A percentile compares a stretch with the other conserved stretches of the same genome.
These are phyloP conservation scores for Styphnolobium japonicum DNA, from an alignment of 306 rosid genomes.

Conservation along the genomic window DNA sequence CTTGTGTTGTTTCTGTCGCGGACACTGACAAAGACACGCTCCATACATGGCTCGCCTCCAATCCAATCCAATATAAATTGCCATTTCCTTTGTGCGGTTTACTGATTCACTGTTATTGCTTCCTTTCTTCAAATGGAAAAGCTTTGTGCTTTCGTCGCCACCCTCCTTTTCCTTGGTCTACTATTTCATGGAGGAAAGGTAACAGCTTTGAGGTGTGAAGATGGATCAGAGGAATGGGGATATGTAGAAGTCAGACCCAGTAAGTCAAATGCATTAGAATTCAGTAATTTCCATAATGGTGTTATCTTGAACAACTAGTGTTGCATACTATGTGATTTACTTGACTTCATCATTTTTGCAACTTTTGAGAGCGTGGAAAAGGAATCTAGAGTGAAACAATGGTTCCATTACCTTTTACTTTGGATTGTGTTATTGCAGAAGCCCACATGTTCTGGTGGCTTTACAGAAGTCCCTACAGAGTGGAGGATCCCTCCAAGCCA, in stretches of 20 bases:
- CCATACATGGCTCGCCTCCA: neutral
- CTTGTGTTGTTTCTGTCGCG: neutral
- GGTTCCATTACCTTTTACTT: neutral
- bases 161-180: conserved; percentile 33
- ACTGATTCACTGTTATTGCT: neutral
- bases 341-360: too few species aligned
- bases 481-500: conserved; percentile 70
- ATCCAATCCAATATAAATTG: neutral
- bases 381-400: neutral
- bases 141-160: neutral
- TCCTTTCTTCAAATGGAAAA: conserved; percentile 43
- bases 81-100: neutral
- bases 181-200: conserved; percentile 30
- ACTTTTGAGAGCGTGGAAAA: neutral
- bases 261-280: conserved; percentile 36
- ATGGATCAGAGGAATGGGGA: conserved; percentile 71
- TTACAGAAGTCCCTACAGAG: conserved; percentile 80
- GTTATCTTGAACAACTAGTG: neutral
- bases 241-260: conserved; percentile 84
- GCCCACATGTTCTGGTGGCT: conserved; percentile 99
- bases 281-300: neutral
- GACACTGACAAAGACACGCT: neutral
- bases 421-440: conserved; percentile 42
- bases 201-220: conserved; percentile 21
- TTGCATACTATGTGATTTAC: neutral